Conservation (phyloP, 2,329 filamentous ascomycete genomes). For the Cordyceps sp. region DNA sequence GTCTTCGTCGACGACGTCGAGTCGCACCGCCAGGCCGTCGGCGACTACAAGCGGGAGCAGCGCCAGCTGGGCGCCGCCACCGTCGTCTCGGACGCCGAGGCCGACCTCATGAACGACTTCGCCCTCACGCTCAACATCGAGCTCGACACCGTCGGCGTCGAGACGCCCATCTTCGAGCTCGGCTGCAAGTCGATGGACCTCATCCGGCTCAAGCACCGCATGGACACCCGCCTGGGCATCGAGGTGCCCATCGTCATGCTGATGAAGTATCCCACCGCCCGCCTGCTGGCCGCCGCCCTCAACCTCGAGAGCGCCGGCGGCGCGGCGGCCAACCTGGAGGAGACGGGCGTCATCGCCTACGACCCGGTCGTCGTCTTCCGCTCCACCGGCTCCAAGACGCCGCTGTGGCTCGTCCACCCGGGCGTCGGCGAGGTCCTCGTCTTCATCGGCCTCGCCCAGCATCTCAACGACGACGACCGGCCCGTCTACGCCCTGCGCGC, state of each 20-base stretch:
- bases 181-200: slow-evolving; percentile 23
- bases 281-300: background rate
- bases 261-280: slow-evolving; percentile 13
- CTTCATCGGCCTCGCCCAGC: slow-evolving; percentile 18
- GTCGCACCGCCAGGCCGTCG: background rate
- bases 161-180: slow-evolving; percentile 13
- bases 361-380: slow-evolving; percentile 8
- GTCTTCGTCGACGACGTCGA: background rate
- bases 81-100: background rate
- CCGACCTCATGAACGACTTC: background rate
- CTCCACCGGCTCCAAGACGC: slow-evolving; percentile 13
- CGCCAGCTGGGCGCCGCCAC: background rate
- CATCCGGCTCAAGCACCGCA: slow-evolving; percentile 18
- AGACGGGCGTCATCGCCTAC: background rate
- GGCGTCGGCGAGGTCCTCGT: slow-evolving; percentile 25
- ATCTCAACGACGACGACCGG: slow-evolving; percentile 20
- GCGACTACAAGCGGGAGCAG: background rate
- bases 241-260: slow-evolving; percentile 16
- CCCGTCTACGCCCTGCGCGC: slow-evolving; percentile 30
- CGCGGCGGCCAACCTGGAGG: background rate
- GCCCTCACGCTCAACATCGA: background rate
- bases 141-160: slow-evolving; percentile 4
- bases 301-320: slow-evolving; percentile 20
- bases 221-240: slow-evolving; percentile 8
- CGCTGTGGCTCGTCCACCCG: slow-evolving; percentile 23